A percentile compares a stretch with the other conserved stretches of the same genome.
Evolutionary conservation across 257 asterid species (phyloP).

Genomic region (Ajuga chamaepitys): DNA sequence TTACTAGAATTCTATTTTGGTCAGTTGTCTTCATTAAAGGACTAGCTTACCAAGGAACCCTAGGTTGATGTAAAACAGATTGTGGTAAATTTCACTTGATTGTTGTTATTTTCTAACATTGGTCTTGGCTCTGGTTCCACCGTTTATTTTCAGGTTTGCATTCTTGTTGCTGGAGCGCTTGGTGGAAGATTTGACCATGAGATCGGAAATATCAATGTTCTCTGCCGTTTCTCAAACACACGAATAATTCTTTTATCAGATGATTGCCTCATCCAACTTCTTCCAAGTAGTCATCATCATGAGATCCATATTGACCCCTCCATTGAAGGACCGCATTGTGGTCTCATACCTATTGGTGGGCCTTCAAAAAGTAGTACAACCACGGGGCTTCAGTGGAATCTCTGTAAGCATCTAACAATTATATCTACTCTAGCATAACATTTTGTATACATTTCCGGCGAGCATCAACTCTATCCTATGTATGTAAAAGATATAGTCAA

Average conservation of each 20-base stretch:
- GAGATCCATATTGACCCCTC: conserved; percentile 52
- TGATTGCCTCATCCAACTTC: conserved; percentile 86
- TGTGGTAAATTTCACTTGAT: neutral
- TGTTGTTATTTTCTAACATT: neutral
- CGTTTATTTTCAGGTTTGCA: conserved; percentile 68
- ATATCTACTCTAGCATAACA: neutral
- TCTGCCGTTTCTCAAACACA: conserved; percentile 53
- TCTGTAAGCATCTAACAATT: conserved; percentile 40
- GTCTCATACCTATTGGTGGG: conserved; percentile 68
- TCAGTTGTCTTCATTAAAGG: neutral
- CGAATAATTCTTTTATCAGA: conserved; percentile 71
- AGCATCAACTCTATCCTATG: neutral
- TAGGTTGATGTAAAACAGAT: neutral
- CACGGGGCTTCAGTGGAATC: conserved; percentile 88
- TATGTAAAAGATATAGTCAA: no score
- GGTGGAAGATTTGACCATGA: conserved; percentile 99
- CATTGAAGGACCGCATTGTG: conserved; percentile 88
- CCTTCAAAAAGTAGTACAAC: conserved; percentile 62
- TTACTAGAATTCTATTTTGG: neutral
- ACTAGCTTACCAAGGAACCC: neutral
- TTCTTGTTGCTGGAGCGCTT: conserved; percentile 89
- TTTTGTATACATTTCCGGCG: neutral
- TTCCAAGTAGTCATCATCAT: conserved; percentile 60
- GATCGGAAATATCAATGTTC: conserved; percentile 75
- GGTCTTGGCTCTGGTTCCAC: neutral